Evolutionary conservation across 2,329 filamentous ascomycete genomes (phyloP).

Genomic region (Apiospora malaysiana): DNA sequence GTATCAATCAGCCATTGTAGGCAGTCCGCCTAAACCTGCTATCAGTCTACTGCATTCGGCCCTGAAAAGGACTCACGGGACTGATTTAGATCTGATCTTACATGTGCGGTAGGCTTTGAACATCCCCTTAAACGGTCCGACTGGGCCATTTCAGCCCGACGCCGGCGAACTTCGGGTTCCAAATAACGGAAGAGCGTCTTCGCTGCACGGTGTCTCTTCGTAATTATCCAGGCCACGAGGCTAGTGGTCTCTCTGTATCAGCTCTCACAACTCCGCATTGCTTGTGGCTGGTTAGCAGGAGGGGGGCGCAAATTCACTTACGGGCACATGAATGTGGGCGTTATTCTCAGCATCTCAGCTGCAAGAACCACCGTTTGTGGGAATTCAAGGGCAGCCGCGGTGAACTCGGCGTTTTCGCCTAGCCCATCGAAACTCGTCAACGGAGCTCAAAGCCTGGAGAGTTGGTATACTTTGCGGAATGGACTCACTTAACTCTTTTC

Average conservation of each 20-base stretch:
- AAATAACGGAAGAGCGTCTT: conserved; percentile 6
- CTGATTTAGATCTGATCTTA: neutral
- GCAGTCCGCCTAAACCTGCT: conserved; percentile 2
- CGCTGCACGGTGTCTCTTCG: neutral
- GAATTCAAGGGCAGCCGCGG: conserved; percentile 3
- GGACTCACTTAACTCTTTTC: neutral
- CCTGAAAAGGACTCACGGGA: neutral
- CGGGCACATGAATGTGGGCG: neutral
- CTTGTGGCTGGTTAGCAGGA: too few relatives aligned
- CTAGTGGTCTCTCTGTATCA: neutral
- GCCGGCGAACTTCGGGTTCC: neutral
- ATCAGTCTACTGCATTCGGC: neutral
- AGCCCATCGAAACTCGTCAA: too few relatives aligned
- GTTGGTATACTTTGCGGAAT: neutral
- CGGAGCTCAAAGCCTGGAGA: too few relatives aligned
- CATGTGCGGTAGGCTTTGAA: neutral
- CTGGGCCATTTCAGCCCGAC: neutral
- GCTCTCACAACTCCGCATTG: too few relatives aligned
- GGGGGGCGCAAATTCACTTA: neutral
- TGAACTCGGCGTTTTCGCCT: conserved; percentile 3
- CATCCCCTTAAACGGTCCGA: neutral
- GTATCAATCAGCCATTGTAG: conserved; percentile 21
- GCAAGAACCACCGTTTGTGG: neutral
- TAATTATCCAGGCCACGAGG: neutral
- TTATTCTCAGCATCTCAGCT: conserved; percentile 6